phyloP scores from a whole-genome alignment of 345 rosid genomes.

The Psidium guajava region DNA sequence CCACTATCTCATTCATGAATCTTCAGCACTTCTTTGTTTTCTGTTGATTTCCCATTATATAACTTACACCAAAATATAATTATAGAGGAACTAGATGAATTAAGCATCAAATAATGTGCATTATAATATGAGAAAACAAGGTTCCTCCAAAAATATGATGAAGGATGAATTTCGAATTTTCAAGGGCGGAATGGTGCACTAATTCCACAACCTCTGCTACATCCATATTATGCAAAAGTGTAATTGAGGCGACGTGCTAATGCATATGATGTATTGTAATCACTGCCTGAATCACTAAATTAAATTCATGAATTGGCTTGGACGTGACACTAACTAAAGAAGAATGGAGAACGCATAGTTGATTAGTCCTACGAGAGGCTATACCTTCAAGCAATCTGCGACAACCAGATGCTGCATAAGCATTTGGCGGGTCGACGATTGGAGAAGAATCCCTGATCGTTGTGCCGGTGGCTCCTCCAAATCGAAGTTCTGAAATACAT shows the following conservation, averaged over 20 bases:
- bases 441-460: slow-evolving; percentile 23
- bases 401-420: slow-evolving; percentile 15
- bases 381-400: slow-evolving; percentile 23
- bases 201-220: background rate
- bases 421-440: slow-evolving; percentile 5
- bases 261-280: background rate
- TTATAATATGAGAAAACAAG: background rate
- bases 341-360: background rate
- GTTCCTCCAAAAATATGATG: background rate
- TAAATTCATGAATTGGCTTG: background rate
- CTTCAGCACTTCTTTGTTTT: background rate
- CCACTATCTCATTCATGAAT: background rate
- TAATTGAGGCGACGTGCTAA: background rate
- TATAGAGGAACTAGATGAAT: background rate
- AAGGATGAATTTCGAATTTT: background rate
- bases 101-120: background rate
- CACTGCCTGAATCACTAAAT: background rate
- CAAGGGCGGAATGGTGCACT: background rate
- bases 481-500: slow-evolving; percentile 15
- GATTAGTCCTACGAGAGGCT: background rate
- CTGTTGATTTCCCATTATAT: background rate
- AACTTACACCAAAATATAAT: background rate
- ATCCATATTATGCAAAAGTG: background rate
- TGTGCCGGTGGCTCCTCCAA: slow-evolving; percentile 5
- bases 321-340: background rate